These are phyloP conservation scores for Blepharisma japonicum DNA, from an alignment of 73 alveolate genomes.

Conservation along the genomic window DNA sequence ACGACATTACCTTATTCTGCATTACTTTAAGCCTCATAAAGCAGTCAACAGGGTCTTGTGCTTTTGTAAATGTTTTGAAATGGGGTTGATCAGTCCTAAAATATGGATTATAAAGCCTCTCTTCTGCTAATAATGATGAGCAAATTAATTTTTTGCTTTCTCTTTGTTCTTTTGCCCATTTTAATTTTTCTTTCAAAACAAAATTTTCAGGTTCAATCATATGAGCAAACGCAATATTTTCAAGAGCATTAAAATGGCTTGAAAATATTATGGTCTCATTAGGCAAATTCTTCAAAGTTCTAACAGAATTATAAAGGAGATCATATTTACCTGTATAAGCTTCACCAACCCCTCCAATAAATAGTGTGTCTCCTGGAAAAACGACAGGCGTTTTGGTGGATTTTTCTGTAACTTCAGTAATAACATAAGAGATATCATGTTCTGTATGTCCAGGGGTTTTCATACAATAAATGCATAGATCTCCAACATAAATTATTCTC, in stretches of 20 bases:
- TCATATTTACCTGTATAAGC: conserved; percentile 47
- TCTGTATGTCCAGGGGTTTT: conserved; percentile 69
- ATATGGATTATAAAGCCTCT: conserved; percentile 63
- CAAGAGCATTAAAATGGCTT: conserved; percentile 44
- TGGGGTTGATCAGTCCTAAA: conserved; percentile 41
- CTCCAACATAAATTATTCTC: conserved; percentile 45
- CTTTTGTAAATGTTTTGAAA: conserved; percentile 42
- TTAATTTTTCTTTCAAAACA: conserved; percentile 40
- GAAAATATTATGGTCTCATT: conserved; percentile 60
- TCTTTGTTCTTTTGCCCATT: conserved; percentile 29
- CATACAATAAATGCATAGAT: conserved; percentile 52
- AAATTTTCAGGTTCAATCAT: conserved; percentile 62
- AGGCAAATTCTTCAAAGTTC: conserved; percentile 53
- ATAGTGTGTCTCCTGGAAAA: conserved; percentile 56
- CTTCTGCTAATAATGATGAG: conserved; percentile 40
- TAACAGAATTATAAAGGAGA: conserved; percentile 39
- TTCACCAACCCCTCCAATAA: conserved; percentile 68
- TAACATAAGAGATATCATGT: conserved; percentile 47
- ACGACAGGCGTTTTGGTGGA: conserved; percentile 61
- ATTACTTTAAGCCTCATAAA: conserved; percentile 48
- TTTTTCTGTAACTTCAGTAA: conserved; percentile 60
- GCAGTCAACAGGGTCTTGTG: conserved; percentile 47
- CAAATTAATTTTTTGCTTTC: conserved; percentile 46
- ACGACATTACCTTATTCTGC: conserved; percentile 32
- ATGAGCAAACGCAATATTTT: conserved; percentile 53